Conservation (phyloP, 2,329 filamentous ascomycete species). For the Monascus ruber region DNA sequence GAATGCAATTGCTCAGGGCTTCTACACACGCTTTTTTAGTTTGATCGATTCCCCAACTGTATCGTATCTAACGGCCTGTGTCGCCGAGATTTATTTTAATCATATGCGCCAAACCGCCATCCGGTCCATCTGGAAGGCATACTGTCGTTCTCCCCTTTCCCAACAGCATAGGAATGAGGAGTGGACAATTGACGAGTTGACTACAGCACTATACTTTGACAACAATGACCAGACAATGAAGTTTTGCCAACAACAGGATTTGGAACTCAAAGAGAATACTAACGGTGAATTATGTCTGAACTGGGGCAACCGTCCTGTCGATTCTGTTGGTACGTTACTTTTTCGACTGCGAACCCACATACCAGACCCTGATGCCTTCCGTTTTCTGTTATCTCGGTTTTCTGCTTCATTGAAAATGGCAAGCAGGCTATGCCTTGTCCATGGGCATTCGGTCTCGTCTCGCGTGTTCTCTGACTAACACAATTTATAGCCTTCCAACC, state of each 20-base stretch:
- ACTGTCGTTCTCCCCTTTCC: slow-evolving; percentile 37
- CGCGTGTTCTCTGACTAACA: slow-evolving; percentile 8
- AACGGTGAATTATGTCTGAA: slow-evolving; percentile 42
- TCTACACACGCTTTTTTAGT: slow-evolving; percentile 48
- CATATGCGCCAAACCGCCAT: slow-evolving; percentile 46
- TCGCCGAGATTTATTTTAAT: slow-evolving; percentile 53
- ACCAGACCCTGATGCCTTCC: slow-evolving; percentile 15
- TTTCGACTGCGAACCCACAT: slow-evolving; percentile 6
- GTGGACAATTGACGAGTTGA: slow-evolving; percentile 45
- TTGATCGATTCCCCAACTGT: slow-evolving; percentile 43
- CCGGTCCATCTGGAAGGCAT: slow-evolving; percentile 43
- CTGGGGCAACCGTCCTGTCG: slow-evolving; percentile 33
- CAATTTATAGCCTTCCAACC: slow-evolving; percentile 27
- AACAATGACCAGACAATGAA: slow-evolving; percentile 40
- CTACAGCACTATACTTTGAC: slow-evolving; percentile 44
- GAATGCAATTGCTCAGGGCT: slow-evolving; percentile 46
- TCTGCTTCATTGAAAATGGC: neutral
- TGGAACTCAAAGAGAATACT: slow-evolving; percentile 37
- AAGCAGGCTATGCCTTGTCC: neutral
- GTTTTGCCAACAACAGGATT: slow-evolving; percentile 44
- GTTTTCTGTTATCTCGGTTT: slow-evolving; percentile 2
- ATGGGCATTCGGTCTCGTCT: slow-evolving; percentile 1
- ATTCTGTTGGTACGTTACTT: slow-evolving; percentile 35
- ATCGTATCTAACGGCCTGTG: slow-evolving; percentile 53
- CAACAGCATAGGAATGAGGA: slow-evolving; percentile 40